Evolutionary conservation across 2,329 filamentous ascomycete genomes (phyloP).

Genomic region (Tympanopsis confertula): DNA sequence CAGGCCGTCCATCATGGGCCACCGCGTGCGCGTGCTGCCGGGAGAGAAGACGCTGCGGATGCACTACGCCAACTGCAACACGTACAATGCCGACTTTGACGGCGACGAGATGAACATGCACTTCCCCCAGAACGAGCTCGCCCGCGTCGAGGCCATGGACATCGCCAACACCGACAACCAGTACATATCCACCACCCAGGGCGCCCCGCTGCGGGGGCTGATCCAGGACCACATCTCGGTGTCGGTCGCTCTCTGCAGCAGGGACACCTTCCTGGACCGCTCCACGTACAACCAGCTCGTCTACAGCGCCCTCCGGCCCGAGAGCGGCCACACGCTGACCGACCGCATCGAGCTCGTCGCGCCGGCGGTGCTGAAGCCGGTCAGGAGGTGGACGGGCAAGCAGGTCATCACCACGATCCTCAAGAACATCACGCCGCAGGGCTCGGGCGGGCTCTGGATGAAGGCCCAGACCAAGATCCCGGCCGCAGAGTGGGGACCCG

Average conservation of each 20-base stretch:
- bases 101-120: constrained; percentile 99
- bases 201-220: constrained; percentile 84
- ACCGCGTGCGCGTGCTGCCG: constrained; percentile 80
- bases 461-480: constrained; percentile 69
- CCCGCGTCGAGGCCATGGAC: constrained; percentile 83
- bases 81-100: constrained; percentile 98
- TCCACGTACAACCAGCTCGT: constrained; percentile 89
- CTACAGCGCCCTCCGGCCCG: constrained; percentile 79
- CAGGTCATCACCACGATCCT: constrained; percentile 87
- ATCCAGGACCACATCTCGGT: constrained; percentile 99
- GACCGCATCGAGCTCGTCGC: constrained; percentile 72
- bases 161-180: constrained; percentile 96
- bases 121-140: constrained; percentile 93
- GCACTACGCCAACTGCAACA: constrained; percentile 99
- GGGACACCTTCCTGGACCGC: constrained; percentile 80
- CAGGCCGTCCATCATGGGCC: constrained; percentile 98
- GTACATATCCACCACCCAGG: constrained; percentile 85
- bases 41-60: constrained; percentile 97
- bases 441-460: constrained; percentile 68
- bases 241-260: constrained; percentile 78
- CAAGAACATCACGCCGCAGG: constrained; percentile 75
- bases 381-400: constrained; percentile 83
- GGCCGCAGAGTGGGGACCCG: constrained; percentile 65
- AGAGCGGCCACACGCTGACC: constrained; percentile 72
- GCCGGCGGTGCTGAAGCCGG: constrained; percentile 73